Base-by-base conservation (phyloP, 1,284 basidiomycete species). In the Ceratobasidium sp. region DNA sequence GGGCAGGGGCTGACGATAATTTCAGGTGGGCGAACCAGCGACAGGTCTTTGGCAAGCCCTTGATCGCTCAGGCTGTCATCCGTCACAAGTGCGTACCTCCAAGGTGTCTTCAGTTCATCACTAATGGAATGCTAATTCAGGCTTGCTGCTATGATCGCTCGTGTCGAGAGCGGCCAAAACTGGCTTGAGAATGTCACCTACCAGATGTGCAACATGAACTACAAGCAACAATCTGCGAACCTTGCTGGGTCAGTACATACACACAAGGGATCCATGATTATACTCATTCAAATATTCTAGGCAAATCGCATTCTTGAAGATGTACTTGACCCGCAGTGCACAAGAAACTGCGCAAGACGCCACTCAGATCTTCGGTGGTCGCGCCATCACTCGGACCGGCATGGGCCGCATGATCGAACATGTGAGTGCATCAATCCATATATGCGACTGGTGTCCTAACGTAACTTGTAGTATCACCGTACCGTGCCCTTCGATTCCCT, bases 291-390 rank as follows among this genome's bases (percentile, higher is more conserved):
- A n/a, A 28, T 4, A 10, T 50, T 40, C 82, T 64, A 93, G 93
- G 17, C 93, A 90, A 80, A 93, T 96, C 77, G 94, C 90, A 15
- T 87, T 96, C 78, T 85, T 95, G 83, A 96, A 96, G 87, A 92
- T 90, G 86, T 90, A 90, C 81, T 87, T 88, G 74, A 94, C 93
- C 9, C 87, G 88, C 17, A 86, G 86, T 50, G 91, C 90, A 0
- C 93, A 94, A 82, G 88, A 91, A 73, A 93, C 94, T 20, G 94
- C 94, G 20, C 87, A 90, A 68, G 93, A 94, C 81, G 93, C 94
- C 42, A 93, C 96, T 6, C 90, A 95, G 86, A 87, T 94, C 74
- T 94, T 94, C 80, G 93, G 93, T 81, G 93, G 93, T 40, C 91
- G 93, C 80, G 94, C 92, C 56, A 90, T 95, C 78, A 95, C 94